Base-by-base conservation (phyloP, 2,329 filamentous ascomycete species). In the Exophiala sp. region DNA sequence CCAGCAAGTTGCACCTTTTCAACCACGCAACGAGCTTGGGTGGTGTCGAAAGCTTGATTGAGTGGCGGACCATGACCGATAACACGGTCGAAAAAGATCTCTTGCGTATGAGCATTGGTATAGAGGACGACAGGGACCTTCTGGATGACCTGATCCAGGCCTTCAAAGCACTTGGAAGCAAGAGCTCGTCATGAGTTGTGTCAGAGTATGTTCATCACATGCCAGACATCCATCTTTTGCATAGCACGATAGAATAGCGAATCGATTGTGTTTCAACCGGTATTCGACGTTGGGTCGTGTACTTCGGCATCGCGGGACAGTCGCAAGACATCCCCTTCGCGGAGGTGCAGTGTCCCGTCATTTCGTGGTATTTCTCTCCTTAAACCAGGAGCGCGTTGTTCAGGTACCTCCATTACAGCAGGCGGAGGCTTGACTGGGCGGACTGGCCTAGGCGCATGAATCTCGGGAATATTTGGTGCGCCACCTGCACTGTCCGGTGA, bases 11-110 rank as follows among this genome's bases (percentile, higher is more conserved):
- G 68, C 68, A 77, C 2, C 79, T 96, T 41, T 97, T 97, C 75
- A 89, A 96, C 64, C 94, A 99, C 71, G 94, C 94, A 5, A 99
- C 94, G 2, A 95, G 89, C 69, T 72, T 97, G 24, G 94, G 94
- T 2, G 92, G 94, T 3, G 90, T 97, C 8, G 94, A 97, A 80
- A 94, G 89, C 66, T 72, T 97, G 75, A 91, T 99, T 63, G 94
- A 99, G 79, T 99, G 94, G 94, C 80, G 94, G 55, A 83, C 87
- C 44, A 94, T 99, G 89, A 86, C 85, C 55, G 94, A 99, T 75
- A 65, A 72, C 2, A 77, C 69, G 1, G 85, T 95, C 36, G 89
- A 95, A 66, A 81, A 78, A 66, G 77, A 82, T 54, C 70, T 97
- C 68, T 66, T 96, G 70, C 76, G 94, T 47, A 74, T 99, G 29